Conservation (phyloP, 2,329 filamentous ascomycete genomes). For the Botrytis porri region DNA sequence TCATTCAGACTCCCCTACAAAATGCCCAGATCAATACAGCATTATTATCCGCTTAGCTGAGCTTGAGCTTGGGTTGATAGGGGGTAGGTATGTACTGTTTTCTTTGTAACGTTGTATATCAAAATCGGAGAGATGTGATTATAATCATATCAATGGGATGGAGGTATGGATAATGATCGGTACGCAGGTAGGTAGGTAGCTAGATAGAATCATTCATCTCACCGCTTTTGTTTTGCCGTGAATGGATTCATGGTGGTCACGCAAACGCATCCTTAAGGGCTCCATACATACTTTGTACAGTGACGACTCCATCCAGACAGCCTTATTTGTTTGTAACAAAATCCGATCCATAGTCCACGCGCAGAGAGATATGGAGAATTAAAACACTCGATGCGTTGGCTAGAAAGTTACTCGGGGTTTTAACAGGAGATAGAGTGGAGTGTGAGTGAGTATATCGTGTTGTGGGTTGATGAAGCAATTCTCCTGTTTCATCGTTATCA, state of each 20-base stretch:
- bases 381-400: not conserved
- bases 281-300: not conserved
- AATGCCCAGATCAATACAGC: not conserved
- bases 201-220: not conserved
- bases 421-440: not conserved
- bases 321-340: not conserved
- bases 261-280: not conserved
- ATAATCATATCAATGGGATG: not conserved
- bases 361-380: fast-evolving
- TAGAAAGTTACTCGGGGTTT: not conserved
- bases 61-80: not conserved
- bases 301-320: not conserved
- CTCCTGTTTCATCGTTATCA: not conserved
- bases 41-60: not conserved
- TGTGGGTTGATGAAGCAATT: not conserved
- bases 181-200: no score
- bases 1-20: not conserved
- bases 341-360: not conserved
- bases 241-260: not conserved
- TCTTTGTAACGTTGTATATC: not conserved
- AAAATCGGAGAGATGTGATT: not conserved
- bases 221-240: not conserved
- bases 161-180: not conserved
- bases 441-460: not conserved
- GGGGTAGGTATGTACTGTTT: not conserved